Conservation (phyloP, 2,329 filamentous ascomycete species). For the Phaeosphaeria sp. region DNA sequence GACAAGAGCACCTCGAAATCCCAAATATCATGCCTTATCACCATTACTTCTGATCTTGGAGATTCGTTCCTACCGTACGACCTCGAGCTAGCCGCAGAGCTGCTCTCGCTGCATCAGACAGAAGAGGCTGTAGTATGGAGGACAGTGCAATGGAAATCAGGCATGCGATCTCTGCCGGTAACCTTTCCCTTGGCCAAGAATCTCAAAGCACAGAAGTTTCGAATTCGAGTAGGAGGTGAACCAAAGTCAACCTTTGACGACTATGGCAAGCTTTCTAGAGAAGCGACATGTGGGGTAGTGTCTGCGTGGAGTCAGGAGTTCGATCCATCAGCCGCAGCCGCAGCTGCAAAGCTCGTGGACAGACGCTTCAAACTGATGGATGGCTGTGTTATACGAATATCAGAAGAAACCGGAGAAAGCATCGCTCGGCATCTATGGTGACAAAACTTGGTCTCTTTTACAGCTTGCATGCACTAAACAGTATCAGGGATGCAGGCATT, state of each 20-base stretch:
- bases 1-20: constrained; percentile 36
- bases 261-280: constrained; percentile 29
- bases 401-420: constrained; percentile 75
- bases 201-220: constrained; percentile 47
- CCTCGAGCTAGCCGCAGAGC: constrained; percentile 51
- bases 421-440: constrained; percentile 76
- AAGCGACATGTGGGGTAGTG: constrained; percentile 56
- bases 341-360: constrained; percentile 61
- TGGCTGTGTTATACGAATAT: constrained; percentile 57
- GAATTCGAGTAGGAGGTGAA: constrained; percentile 50
- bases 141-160: constrained; percentile 52
- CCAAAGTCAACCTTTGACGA: constrained; percentile 34
- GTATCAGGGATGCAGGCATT: constrained; percentile 63
- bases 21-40: constrained; percentile 55
- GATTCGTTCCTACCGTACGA: constrained; percentile 65
- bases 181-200: constrained; percentile 50
- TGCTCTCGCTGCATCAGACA: constrained; percentile 34
- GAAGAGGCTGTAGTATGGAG: constrained; percentile 51
- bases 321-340: constrained; percentile 44
- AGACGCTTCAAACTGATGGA: constrained; percentile 57
- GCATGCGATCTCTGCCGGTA: constrained; percentile 54
- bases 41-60: constrained; percentile 73
- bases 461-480: constrained; percentile 1
- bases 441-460: constrained; percentile 8
- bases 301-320: constrained; percentile 63